Evolutionary conservation across 805 yeast species (phyloP).

Genomic region (Sungouiella blattae): DNA sequence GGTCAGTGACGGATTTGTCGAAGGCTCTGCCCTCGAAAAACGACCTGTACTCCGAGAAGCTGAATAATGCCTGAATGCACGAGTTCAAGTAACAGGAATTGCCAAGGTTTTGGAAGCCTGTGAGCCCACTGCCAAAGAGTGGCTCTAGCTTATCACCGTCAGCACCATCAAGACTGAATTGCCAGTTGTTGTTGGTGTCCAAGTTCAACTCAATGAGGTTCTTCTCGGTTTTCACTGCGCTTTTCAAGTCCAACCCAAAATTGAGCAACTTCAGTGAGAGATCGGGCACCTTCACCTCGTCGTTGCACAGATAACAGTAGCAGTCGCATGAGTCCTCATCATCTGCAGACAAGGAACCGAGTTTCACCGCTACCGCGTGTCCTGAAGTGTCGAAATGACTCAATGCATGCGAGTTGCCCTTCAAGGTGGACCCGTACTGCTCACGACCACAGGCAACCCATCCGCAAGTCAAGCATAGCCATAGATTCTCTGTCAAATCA

Average conservation of each 20-base stretch:
- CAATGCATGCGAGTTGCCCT: constrained; percentile 93
- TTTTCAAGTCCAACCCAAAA: constrained; percentile 64
- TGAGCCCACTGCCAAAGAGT: constrained; percentile 69
- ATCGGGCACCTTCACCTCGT: constrained; percentile 76
- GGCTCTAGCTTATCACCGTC: constrained; percentile 64
- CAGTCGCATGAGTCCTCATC: constrained; percentile 63
- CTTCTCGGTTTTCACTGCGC: constrained; percentile 73
- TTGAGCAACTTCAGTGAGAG: constrained; percentile 45
- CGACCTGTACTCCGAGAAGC: constrained; percentile 35
- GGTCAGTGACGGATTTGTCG: constrained; percentile 36
- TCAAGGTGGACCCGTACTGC: constrained; percentile 82
- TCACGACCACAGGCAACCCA: constrained; percentile 90
- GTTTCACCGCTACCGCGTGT: constrained; percentile 84
- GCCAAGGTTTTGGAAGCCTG: constrained; percentile 88
- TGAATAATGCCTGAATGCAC: constrained; percentile 67
- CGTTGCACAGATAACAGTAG: constrained; percentile 85
- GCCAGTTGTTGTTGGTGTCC: constrained; percentile 92
- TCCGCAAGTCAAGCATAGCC: constrained; percentile 94
- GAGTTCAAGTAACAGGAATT: constrained; percentile 90
- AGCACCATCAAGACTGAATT: constrained; percentile 73
- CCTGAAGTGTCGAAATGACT: constrained; percentile 55
- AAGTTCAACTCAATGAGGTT: constrained; percentile 83
- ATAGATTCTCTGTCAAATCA: constrained; percentile 69
- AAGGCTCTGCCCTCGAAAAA: constrained; percentile 35
- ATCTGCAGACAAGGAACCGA: constrained; percentile 80